phyloP scores from a whole-genome alignment of 1,284 basidiomycete species.

The Irpex sp. region DNA sequence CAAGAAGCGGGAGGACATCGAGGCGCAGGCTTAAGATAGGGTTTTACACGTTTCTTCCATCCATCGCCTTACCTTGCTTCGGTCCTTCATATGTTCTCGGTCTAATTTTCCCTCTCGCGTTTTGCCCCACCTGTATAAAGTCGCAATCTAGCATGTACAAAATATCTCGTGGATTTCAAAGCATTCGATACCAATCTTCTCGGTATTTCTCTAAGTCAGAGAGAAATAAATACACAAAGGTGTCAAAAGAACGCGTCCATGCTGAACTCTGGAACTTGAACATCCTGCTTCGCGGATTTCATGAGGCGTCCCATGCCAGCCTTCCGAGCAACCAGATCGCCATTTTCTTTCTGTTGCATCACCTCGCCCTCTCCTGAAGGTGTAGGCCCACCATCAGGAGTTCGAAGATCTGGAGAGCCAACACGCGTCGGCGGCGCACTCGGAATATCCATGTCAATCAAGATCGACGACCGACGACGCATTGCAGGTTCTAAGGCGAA shows the following conservation, averaged over 20 bases:
- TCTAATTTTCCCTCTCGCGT: neutral
- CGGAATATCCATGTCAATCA: constrained; percentile 84
- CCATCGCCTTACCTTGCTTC: constrained; percentile 11
- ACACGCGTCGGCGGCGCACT: constrained; percentile 55
- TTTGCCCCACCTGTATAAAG: constrained; percentile 1
- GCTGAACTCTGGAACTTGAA: constrained; percentile 81
- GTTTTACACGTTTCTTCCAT: constrained; percentile 6
- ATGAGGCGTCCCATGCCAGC: constrained; percentile 78
- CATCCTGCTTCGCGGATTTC: constrained; percentile 83
- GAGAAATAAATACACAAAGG: neutral
- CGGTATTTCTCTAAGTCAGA: neutral
- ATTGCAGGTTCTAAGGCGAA: constrained; percentile 50
- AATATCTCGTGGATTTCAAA: constrained; percentile 1
- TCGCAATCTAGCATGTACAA: constrained; percentile 5
- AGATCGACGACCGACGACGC: constrained; percentile 62
- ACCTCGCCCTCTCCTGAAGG: constrained; percentile 11
- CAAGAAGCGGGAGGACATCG: constrained; percentile 77
- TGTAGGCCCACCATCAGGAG: neutral
- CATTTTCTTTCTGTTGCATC: constrained; percentile 42
- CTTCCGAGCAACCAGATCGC: constrained; percentile 56
- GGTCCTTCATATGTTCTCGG: constrained; percentile 13
- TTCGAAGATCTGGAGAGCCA: constrained; percentile 36
- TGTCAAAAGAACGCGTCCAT: constrained; percentile 64
- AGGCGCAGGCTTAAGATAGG: constrained; percentile 36
- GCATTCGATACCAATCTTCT: neutral